Percentiles rank a stretch among this genome's conserved stretches.
Evolutionary conservation across 2,329 filamentous ascomycete species (phyloP).

Genomic region (Fusarium tanahbumbuense): DNA sequence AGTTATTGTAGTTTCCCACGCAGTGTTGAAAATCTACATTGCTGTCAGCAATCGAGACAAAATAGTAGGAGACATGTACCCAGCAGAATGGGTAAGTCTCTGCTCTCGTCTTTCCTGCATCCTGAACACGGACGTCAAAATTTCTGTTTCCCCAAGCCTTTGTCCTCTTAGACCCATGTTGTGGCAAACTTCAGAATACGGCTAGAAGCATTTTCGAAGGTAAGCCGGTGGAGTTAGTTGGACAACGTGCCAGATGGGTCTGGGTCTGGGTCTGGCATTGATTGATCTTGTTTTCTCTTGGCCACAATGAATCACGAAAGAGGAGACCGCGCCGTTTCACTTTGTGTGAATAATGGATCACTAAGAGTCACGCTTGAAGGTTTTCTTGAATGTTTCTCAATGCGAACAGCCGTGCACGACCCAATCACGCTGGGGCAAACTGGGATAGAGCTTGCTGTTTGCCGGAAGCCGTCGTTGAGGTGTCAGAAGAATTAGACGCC

Average conservation of each 20-base stretch:
- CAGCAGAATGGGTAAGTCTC: not conserved
- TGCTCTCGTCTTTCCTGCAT: not conserved
- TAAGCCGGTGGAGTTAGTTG: slow-evolving; percentile 26
- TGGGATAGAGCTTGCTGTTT: slow-evolving; percentile 24
- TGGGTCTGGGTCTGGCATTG: slow-evolving; percentile 4
- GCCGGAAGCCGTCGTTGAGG: not conserved
- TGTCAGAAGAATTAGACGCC: not conserved
- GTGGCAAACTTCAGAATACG: slow-evolving; percentile 38
- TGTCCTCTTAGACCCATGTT: slow-evolving; percentile 22
- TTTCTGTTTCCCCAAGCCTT: not conserved
- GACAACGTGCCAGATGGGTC: slow-evolving; percentile 7
- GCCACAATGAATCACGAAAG: slow-evolving; percentile 18
- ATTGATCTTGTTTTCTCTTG: slow-evolving; percentile 25
- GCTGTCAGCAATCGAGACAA: not conserved
- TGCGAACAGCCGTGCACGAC: slow-evolving; percentile 35
- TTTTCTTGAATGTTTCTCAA: slow-evolving; percentile 23
- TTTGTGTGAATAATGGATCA: slow-evolving; percentile 27
- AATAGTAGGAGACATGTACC: not conserved
- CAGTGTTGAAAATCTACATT: not conserved
- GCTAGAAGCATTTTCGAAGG: slow-evolving; percentile 41
- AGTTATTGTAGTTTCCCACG: slow-evolving; percentile 11
- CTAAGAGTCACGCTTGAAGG: slow-evolving; percentile 17
- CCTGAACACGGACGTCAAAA: not conserved
- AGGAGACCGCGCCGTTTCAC: slow-evolving; percentile 34
- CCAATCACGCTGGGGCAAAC: slow-evolving; percentile 7